Evolutionary conservation across 805 yeast genomes (phyloP).

Genomic region (Barnettozyma sp.): DNA sequence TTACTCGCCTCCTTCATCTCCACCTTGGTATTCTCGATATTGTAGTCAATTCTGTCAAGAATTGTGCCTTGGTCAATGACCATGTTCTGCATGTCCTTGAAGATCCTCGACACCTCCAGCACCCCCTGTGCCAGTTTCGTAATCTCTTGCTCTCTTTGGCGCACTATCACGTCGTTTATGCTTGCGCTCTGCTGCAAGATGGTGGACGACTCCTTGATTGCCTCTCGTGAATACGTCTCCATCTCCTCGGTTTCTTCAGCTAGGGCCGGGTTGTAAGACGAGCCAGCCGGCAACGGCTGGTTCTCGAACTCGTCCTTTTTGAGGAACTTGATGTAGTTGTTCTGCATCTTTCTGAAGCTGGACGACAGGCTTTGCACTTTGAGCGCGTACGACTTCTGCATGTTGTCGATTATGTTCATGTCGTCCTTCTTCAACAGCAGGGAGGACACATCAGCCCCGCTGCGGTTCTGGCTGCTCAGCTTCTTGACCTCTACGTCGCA

Average conservation of each 20-base stretch:
- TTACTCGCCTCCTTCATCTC: constrained; percentile 72
- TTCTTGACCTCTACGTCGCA: constrained; percentile 73
- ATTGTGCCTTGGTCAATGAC: constrained; percentile 95
- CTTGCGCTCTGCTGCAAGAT: constrained; percentile 27
- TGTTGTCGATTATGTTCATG: constrained; percentile 62
- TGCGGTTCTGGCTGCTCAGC: constrained; percentile 45
- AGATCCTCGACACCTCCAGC: constrained; percentile 85
- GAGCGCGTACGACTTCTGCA: constrained; percentile 78
- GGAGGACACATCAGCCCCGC: constrained; percentile 26
- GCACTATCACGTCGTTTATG: constrained; percentile 38
- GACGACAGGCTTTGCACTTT: constrained; percentile 76
- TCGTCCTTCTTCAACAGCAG: constrained; percentile 40
- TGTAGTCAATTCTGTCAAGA: constrained; percentile 89
- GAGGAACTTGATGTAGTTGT: constrained; percentile 77
- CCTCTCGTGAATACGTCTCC: constrained; percentile 48
- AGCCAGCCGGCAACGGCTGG: too few species aligned
- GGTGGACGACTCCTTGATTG: constrained; percentile 42
- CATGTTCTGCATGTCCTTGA: constrained; percentile 85
- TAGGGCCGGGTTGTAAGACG: constrained; percentile 22
- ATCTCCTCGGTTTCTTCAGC: constrained; percentile 34
- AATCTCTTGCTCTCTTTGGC: constrained; percentile 84
- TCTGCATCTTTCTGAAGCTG: constrained; percentile 78
- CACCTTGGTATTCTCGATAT: constrained; percentile 70
- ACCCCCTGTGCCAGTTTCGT: constrained; percentile 90
- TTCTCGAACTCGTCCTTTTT: constrained; percentile 71